These are phyloP conservation scores for Hordeum pubiflorum DNA, from an alignment of 202 grass and related monocot genomes.

Conservation along the genomic window DNA sequence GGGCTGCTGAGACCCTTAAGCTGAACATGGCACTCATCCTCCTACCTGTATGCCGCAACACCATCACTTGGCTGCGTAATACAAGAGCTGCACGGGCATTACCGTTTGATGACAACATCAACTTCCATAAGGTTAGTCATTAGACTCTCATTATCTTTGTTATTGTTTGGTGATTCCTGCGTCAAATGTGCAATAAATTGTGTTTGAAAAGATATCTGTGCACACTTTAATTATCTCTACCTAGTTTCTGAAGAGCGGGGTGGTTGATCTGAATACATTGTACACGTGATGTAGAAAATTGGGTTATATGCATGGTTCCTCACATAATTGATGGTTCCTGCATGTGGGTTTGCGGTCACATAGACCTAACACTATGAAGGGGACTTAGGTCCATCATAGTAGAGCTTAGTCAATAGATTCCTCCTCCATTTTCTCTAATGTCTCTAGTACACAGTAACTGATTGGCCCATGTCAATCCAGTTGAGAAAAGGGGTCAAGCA, in stretches of 20 bases:
- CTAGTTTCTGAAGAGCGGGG: not conserved
- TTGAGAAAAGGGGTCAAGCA: too few species aligned
- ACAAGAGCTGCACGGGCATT: conserved; percentile 74
- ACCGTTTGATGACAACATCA: conserved; percentile 96
- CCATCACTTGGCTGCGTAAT: conserved; percentile 88
- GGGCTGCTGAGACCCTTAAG: conserved; percentile 92
- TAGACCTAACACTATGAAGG: not conserved
- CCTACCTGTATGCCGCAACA: conserved; percentile 91
- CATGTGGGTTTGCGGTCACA: conserved; percentile 4
- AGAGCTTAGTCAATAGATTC: not conserved
- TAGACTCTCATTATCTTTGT: conserved; percentile 1
- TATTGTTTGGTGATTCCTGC: not conserved
- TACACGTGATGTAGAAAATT: not conserved
- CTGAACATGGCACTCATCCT: conserved; percentile 94
- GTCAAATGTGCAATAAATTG: not conserved
- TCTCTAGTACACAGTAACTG: not conserved
- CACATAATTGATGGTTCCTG: not conserved
- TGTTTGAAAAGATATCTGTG: not conserved
- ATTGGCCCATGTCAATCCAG: too few species aligned
- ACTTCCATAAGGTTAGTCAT: conserved; percentile 88
- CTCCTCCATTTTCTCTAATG: conserved; percentile 7
- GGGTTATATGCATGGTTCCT: not conserved
- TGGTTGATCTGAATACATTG: not conserved
- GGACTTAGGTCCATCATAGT: not conserved
- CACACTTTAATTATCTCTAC: not conserved